Evolutionary conservation across 192 early-diverging fungal genomes (phyloP).

Genomic region (Funneliformis geosporum): DNA sequence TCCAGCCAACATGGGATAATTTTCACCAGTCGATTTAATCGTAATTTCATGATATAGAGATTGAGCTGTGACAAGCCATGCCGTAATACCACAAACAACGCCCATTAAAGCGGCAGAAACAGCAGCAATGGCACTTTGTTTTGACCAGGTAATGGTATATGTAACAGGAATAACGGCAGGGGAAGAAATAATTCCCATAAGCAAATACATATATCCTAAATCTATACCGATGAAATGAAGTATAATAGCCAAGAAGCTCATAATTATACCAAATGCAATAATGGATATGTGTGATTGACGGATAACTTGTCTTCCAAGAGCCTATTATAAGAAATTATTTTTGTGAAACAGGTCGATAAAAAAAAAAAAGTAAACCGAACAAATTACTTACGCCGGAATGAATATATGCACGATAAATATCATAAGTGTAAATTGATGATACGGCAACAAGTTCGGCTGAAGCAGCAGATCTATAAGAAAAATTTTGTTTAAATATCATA

Average conservation of each 20-base stretch:
- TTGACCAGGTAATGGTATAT: conserved; percentile 66
- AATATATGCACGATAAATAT: conserved; percentile 71
- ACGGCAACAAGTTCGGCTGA: conserved; percentile 77
- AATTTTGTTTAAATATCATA: conserved; percentile 38
- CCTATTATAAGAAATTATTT: conserved; percentile 30
- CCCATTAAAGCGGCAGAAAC: conserved; percentile 56
- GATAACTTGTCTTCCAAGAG: conserved; percentile 63
- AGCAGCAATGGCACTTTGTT: conserved; percentile 60
- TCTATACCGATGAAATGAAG: conserved; percentile 62
- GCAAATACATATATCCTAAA: conserved; percentile 65
- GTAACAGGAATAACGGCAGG: conserved; percentile 67
- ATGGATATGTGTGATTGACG: conserved; percentile 54
- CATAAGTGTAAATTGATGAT: conserved; percentile 72
- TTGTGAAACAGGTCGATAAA: not conserved
- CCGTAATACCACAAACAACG: conserved; percentile 50
- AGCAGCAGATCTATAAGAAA: conserved; percentile 49
- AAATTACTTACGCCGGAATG: conserved; percentile 46
- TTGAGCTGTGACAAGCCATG: conserved; percentile 62
- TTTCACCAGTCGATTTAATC: conserved; percentile 56
- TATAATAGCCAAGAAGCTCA: conserved; percentile 66
- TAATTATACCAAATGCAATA: conserved; percentile 64
- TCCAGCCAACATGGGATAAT: conserved; percentile 78
- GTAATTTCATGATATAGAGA: conserved; percentile 58
- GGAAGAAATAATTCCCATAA: conserved; percentile 70
- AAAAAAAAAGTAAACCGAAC: not conserved